Percentiles rank a stretch among this genome's conserved stretches.
phyloP scores from a whole-genome alignment of 768 basidiomycete species.

The Cystofilobasidium macerans region DNA sequence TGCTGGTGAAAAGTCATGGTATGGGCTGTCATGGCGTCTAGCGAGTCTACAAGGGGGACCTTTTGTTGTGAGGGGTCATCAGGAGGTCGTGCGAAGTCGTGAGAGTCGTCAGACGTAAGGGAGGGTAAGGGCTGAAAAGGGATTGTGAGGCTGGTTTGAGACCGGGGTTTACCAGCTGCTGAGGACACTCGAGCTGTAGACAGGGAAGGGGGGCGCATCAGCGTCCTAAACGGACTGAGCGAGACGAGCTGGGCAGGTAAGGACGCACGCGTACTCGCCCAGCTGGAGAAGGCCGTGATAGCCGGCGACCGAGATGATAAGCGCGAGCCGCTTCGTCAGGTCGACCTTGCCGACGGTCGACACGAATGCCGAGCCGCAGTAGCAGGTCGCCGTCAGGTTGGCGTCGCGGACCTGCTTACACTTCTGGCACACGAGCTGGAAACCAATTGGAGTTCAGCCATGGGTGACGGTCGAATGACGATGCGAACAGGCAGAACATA shows the following conservation, averaged over 20 bases:
- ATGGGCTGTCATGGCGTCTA: too few relatives aligned
- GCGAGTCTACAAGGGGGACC: too few relatives aligned
- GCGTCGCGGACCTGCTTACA: constrained; percentile 86
- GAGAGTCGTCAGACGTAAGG: background rate
- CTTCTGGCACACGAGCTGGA: constrained; percentile 59
- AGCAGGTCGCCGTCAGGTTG: constrained; percentile 71
- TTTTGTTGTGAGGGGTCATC: too few relatives aligned
- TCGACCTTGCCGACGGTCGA: constrained; percentile 64
- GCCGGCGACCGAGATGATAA: constrained; percentile 51
- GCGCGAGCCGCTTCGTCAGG: constrained; percentile 57
- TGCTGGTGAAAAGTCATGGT: too few relatives aligned
- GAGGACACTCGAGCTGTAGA: constrained; percentile 1
- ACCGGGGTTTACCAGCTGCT: background rate
- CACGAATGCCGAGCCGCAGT: constrained; percentile 75
- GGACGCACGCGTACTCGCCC: constrained; percentile 34
- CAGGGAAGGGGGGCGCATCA: background rate
- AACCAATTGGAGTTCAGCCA: background rate
- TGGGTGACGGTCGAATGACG: background rate
- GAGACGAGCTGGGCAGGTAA: background rate
- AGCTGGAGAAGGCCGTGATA: constrained; percentile 37
- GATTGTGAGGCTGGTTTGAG: background rate
- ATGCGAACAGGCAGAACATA: constrained; percentile 26
- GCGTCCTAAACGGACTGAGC: background rate
- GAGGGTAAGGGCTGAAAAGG: background rate
- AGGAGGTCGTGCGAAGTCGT: too few relatives aligned